Evolutionary conservation across 148 eudicot species (phyloP).

Genomic region (Selenicereus undatus): DNA sequence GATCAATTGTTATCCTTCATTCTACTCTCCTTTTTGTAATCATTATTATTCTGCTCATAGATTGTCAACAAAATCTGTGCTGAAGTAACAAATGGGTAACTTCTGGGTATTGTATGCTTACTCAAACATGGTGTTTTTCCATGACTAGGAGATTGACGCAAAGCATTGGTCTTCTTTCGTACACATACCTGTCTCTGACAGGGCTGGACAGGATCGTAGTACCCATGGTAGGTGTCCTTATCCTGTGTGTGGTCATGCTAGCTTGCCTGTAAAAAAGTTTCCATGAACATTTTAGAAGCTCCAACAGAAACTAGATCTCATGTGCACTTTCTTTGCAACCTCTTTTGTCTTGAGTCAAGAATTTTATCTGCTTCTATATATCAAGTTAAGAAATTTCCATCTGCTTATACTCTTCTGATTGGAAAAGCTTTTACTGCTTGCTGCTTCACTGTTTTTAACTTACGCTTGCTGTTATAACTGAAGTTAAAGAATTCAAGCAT

Average conservation of each 20-base stretch:
- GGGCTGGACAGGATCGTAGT: slow-evolving; percentile 86
- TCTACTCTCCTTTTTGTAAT: no score
- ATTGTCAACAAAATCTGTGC: no score
- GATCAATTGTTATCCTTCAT: no score
- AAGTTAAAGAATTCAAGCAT: neutral
- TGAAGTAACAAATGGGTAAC: no score
- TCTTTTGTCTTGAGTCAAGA: neutral
- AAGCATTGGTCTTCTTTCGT: slow-evolving; percentile 90
- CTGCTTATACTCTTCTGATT: neutral
- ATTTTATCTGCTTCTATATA: neutral
- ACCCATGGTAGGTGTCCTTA: slow-evolving; percentile 71
- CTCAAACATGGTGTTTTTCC: slow-evolving; percentile 17
- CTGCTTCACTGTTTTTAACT: neutral
- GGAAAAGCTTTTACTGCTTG: neutral
- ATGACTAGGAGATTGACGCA: slow-evolving; percentile 66
- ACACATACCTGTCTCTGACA: slow-evolving; percentile 67
- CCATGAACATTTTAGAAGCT: neutral
- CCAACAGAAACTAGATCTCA: neutral
- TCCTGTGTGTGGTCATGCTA: neutral
- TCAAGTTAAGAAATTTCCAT: neutral
- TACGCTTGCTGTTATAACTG: neutral
- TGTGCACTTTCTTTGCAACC: neutral
- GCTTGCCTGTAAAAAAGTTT: neutral
- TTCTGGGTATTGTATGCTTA: neutral
- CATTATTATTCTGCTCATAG: no score